phyloP scores from a whole-genome alignment of 2,329 filamentous ascomycete species.

The Claviceps pazoutovae region DNA sequence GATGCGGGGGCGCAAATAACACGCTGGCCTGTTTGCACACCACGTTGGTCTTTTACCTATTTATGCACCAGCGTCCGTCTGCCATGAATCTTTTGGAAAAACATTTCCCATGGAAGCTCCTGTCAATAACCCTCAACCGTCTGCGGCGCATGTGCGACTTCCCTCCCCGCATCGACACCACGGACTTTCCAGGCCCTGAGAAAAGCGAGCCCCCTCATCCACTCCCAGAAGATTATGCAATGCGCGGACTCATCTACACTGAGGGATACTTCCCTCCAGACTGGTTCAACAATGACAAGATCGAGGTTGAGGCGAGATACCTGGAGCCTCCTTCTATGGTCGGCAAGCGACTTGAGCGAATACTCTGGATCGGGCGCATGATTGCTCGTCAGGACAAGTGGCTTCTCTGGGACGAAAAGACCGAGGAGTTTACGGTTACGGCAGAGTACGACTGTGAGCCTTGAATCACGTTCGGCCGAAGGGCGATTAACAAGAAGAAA shows the following conservation, averaged over 20 bases:
- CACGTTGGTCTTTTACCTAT: constrained; percentile 43
- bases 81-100: constrained; percentile 11
- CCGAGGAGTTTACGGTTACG: constrained; percentile 21
- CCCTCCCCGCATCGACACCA: constrained; percentile 23
- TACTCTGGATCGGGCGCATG: constrained; percentile 41
- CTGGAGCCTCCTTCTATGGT: constrained; percentile 48
- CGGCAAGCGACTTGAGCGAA: constrained; percentile 41
- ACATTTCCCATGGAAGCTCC: constrained; percentile 37
- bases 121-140: constrained; percentile 25
- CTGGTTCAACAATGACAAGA: constrained; percentile 44
- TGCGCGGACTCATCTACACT: constrained; percentile 49
- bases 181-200: constrained; percentile 32
- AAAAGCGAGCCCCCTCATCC: constrained; percentile 34
- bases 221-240: constrained; percentile 54
- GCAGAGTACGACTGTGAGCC: neutral
- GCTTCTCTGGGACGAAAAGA: constrained; percentile 27
- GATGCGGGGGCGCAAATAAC: constrained; percentile 41
- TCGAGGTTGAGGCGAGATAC: constrained; percentile 54
- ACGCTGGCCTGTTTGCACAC: constrained; percentile 50
- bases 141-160: constrained; percentile 14
- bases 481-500: no score
- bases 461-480: neutral
- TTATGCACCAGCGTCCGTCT: constrained; percentile 20
- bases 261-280: constrained; percentile 41
- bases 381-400: constrained; percentile 28